Base-by-base conservation (phyloP, 2,329 filamentous ascomycete genomes). In the Penicillium verrucosum region DNA sequence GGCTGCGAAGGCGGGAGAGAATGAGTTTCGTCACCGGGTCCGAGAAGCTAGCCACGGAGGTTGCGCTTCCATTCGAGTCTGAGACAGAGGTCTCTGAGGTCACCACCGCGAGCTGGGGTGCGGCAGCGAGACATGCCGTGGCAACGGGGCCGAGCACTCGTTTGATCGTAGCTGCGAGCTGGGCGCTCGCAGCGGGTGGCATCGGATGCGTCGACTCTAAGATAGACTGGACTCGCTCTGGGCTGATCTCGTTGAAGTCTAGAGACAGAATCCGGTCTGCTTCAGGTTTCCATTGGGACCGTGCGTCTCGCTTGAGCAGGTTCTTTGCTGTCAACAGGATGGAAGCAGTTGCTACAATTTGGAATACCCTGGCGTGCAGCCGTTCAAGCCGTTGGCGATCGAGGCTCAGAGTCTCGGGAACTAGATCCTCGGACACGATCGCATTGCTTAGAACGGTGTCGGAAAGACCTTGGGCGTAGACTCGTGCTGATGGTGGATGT, bases 291-390 rank as follows among this genome's bases (percentile, higher is more conserved):
- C 85, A 88, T 55, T 85, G 81, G 14, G 81, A 82, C 50, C 85
- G 82, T 6, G 84, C 81, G 67, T 87, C 85, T 8, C 85, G 82
- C 65, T 85, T 85, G 32, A 88, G 79, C 4, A 87, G 74, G 57
- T 86, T 87, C 73, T 88, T 88, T 9, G 85, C 84, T 0, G 83
- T 87, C 36, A 88, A 75, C 3, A 88, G 74, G 51, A 87, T 84
- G 6, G 84, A 82, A 29, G 83, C 83, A 29, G 85, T 82, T 12
- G 83, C 82, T 2, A 83, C 81, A 58, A 87, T 81, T 53, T 82
- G 79, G 56, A 85, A 78, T 1, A 79, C 78, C 41, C 81, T 78
- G 51, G 79, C 76, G 50, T 84, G 81, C 43, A 86, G 75, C 37
- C 76, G 75, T 12, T 76, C 74, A 21, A 87, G 73, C 29, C 85